These are phyloP conservation scores for Diaporthe citriasiana DNA, from an alignment of 2,329 filamentous ascomycete genomes.

Conservation along the genomic window DNA sequence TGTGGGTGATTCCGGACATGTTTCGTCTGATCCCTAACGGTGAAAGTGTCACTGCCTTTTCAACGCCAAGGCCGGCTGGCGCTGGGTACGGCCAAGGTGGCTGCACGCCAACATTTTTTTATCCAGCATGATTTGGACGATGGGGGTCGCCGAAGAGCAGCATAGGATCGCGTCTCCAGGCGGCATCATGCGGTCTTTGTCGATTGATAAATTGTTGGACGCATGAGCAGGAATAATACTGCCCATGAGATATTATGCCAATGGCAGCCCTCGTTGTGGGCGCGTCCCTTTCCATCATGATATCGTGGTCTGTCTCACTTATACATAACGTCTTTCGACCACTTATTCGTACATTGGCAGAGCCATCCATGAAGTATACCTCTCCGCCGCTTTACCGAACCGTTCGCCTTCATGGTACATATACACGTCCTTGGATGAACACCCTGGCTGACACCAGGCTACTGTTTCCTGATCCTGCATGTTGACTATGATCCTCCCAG, in stretches of 20 bases:
- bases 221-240: background rate
- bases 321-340: background rate
- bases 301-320: background rate
- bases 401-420: background rate
- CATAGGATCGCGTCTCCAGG: background rate
- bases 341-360: slow-evolving; percentile 13
- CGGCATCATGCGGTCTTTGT: background rate
- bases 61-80: background rate
- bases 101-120: background rate
- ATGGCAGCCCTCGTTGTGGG: background rate
- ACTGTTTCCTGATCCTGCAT: background rate
- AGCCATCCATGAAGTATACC: background rate
- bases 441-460: background rate
- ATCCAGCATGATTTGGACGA: background rate
- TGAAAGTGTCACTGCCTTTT: background rate
- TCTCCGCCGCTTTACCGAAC: background rate
- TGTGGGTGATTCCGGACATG: slow-evolving; percentile 2
- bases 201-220: background rate
- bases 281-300: background rate
- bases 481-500: background rate
- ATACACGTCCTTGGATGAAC: background rate
- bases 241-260: background rate
- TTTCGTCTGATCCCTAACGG: slow-evolving; percentile 18
- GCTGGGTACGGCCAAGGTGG: background rate
- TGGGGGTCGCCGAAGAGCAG: background rate